Base-by-base conservation (phyloP, 1,284 basidiomycete genomes). In the Cutaneotrichosporon cavernicola region DNA sequence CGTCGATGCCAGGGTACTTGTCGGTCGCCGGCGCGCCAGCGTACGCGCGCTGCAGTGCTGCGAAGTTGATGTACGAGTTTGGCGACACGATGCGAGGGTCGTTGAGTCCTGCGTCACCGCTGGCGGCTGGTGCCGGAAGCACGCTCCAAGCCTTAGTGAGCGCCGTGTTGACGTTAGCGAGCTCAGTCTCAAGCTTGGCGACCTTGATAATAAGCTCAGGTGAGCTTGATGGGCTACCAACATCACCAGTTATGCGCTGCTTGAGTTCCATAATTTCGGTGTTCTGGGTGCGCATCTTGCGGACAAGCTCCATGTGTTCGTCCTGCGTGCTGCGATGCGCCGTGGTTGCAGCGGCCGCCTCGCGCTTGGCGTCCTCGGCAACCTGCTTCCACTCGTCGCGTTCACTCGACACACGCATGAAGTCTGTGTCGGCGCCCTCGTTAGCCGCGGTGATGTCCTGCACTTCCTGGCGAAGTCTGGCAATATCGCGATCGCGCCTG, bases 131-230 rank as follows among this genome's bases (percentile, higher is more conserved):
- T 0, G 90, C 89, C 8, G 92, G 92, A 0, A 95, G 85, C 40
- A 88, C 83, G 5, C 83, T 78, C 91, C 92, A 95, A n/a, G 93
- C 71, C 7, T 89, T 86, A 56, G 85, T 84, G 36, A 95, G 85
- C 31, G 88, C 78, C 4, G 86, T 81, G 53, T 87, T 81, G 63
- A 90, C 82, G n/a, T 84, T 82, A 30, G 84, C 82, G 13, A 85
- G 82, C 58, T 90, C 88, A 31, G 70, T 34, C 18, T 73, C 72
- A 14, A 77, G 67, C 4, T 63, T 66, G 10, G 75, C 65, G 21
- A 73, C 66, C 36, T 69, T 68, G n/a, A 65, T 47, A 58, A 74
- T 68, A 4, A 75, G 71, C 14, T 51, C 52, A 43, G 47, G 13
- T 4, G 51, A 34, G 30, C 30, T 32, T 32, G 61, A 14, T 34